These are phyloP conservation scores for Pseudocercospora fijiensis DNA, from an alignment of 2,329 filamentous ascomycete genomes.

Conservation along the genomic window DNA sequence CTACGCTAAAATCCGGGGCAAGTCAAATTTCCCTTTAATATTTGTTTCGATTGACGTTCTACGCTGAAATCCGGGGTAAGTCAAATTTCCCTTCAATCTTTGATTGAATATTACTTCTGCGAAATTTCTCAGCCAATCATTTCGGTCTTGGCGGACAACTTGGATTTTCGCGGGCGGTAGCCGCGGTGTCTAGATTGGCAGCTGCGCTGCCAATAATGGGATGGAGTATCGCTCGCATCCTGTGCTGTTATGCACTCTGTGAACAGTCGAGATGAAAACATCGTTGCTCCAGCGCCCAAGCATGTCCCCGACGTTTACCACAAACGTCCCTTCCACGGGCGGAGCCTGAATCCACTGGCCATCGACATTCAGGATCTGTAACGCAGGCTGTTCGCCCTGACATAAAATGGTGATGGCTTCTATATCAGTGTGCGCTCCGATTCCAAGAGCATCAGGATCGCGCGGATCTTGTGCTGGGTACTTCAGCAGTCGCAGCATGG, in stretches of 20 bases:
- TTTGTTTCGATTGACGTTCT: too few relatives aligned
- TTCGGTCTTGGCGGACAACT: too few relatives aligned
- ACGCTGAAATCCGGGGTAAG: too few relatives aligned
- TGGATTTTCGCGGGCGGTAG: too few relatives aligned
- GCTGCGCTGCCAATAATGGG: too few relatives aligned
- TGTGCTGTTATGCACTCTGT: conserved; percentile 49
- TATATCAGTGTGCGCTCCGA: conserved; percentile 40
- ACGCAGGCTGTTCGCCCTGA: conserved; percentile 24
- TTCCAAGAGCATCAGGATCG: conserved; percentile 35
- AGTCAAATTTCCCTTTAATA: too few relatives aligned
- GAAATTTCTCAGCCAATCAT: too few relatives aligned
- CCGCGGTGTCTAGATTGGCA: too few relatives aligned
- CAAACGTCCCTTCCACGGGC: conserved; percentile 47
- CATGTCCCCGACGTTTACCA: conserved; percentile 55
- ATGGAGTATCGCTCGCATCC: conserved; percentile 44
- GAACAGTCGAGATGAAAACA: conserved; percentile 46
- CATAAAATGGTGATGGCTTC: conserved; percentile 31
- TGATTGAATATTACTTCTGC: too few relatives aligned
- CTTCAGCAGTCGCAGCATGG: conserved; percentile 43
- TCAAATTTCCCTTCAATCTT: too few relatives aligned
- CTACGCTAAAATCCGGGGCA: too few relatives aligned
- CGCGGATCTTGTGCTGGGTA: conserved; percentile 37
- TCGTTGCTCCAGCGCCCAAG: conserved; percentile 50
- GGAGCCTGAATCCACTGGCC: conserved; percentile 47
- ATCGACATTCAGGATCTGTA: conserved; percentile 37